Evolutionary conservation across 371 early-diverging fungal species (phyloP), one percentile per base, ranked within the genome.

Genomic region (Apophysomyces trapeziformis): DNA sequence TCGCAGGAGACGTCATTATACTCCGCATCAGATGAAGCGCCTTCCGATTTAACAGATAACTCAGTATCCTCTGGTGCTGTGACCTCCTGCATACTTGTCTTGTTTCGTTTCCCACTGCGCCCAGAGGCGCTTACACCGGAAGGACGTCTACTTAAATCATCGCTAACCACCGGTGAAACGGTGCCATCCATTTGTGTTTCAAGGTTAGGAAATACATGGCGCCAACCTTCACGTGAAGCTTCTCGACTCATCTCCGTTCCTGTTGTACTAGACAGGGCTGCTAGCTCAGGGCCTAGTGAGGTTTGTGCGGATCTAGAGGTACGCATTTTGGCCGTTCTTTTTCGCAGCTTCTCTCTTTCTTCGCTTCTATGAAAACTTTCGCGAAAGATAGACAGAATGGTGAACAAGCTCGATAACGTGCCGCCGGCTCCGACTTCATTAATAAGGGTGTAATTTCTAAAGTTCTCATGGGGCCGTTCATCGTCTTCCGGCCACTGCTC

Each of bases 391-490:
- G 92, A 87, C n/a, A 99, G 80, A 56, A 99, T 94, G 7, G 92
- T 90, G 75, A 98, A 97, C 61, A 99, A 71, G 60, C 94, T 93
- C 5, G 96, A 94, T 4, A 99, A 87, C 0, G 95, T 93, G 12
- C 94, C 95, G n/a, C 97, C 98, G 1, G 91, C 79, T 41, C 87
- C 84, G 26, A 98, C 95, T 68, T 93, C 94, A 69, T 95, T 95
- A 39, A 97, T 84, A 54, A 96, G 74, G 8, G 92, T 91, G 63
- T 94, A 90, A 16, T 89, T 70, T 11, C 66, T 74, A 45, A 84
- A 80, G n/a, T 59, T 73, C 46, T 82, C 82, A 35, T 12, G 64
- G 61, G 43, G 47, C 64, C 5, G 60, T 35, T 65, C 70, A 16
- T 64, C 66, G 7, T 74, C 76, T 7, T 65, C 68, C 13, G 78